Percentiles rank a stretch among this genome's conserved stretches.
phyloP scores from a whole-genome alignment of 148 eudicot species.

The Limonium bicolor region DNA sequence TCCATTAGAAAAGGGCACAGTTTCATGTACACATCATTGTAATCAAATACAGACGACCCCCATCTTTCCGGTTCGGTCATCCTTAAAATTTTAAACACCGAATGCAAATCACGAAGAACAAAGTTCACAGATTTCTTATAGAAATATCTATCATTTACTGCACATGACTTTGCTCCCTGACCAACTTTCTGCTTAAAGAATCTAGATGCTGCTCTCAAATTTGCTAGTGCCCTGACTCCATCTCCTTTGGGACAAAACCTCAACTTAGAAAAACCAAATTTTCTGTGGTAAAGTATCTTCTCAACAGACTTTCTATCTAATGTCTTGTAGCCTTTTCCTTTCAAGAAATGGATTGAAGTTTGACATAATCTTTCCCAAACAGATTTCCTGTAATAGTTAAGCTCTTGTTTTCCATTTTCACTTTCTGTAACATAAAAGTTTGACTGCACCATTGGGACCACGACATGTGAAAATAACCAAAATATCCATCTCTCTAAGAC shows the following conservation, averaged over 20 bases:
- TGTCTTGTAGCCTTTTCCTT: constrained; percentile 25
- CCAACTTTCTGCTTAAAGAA: constrained; percentile 7
- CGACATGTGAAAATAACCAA: constrained; percentile 55
- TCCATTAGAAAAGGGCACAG: constrained; percentile 41
- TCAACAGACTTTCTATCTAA: constrained; percentile 22
- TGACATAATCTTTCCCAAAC: constrained; percentile 43
- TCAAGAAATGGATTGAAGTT: constrained; percentile 13
- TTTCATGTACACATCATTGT: constrained; percentile 62
- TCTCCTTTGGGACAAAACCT: constrained; percentile 65
- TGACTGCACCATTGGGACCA: constrained; percentile 59
- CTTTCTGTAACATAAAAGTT: constrained; percentile 85
- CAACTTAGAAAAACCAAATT: constrained; percentile 77
- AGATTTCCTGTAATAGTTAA: constrained; percentile 45
- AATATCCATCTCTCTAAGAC: constrained; percentile 59
- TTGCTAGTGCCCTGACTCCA: constrained; percentile 62
- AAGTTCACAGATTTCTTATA: constrained; percentile 49
- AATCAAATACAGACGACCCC: constrained; percentile 75
- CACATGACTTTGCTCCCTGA: constrained; percentile 6
- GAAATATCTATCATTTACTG: constrained; percentile 4
- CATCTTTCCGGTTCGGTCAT: constrained; percentile 43
- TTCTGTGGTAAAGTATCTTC: constrained; percentile 27
- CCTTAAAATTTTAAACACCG: constrained; percentile 46
- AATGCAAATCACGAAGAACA: constrained; percentile 53
- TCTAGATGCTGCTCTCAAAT: constrained; percentile 53
- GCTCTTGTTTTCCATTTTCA: constrained; percentile 58